A percentile compares a stretch with the other conserved stretches of the same genome.
These are phyloP conservation scores for Metarhizium robertsii DNA, from an alignment of 2,329 filamentous ascomycete genomes.

Conservation along the genomic window DNA sequence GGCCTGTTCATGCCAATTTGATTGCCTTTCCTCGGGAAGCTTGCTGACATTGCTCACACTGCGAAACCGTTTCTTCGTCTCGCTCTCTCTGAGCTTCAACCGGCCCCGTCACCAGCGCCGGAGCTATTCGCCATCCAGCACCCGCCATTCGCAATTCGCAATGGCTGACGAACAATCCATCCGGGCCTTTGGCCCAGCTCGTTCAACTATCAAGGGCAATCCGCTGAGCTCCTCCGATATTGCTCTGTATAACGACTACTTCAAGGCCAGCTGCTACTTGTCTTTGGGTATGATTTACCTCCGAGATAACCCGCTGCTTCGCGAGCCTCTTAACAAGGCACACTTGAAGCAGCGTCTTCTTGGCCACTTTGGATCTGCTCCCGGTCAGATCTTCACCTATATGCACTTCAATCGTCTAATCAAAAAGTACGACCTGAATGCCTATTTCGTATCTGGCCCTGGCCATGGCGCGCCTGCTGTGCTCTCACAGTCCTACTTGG, in stretches of 20 bases:
- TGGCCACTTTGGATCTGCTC: conserved; percentile 71
- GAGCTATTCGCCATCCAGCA: background rate
- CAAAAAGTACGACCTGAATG: conserved; percentile 68
- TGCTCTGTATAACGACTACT: conserved; percentile 61
- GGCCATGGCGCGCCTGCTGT: conserved; percentile 71
- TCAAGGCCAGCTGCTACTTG: conserved; percentile 65
- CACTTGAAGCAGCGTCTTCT: conserved; percentile 67
- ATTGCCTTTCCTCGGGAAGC: background rate
- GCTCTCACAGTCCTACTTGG: conserved; percentile 66
- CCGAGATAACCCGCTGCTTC: conserved; percentile 61
- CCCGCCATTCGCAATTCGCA: conserved; percentile 10
- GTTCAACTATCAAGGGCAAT: conserved; percentile 52
- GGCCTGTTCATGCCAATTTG: background rate
- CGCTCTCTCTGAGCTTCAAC: background rate
- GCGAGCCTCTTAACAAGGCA: conserved; percentile 56
- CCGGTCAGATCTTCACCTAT: conserved; percentile 74
- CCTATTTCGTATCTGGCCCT: conserved; percentile 65
- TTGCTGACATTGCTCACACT: background rate
- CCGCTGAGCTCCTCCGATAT: conserved; percentile 59
- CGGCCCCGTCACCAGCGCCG: no score
- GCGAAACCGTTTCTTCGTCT: background rate
- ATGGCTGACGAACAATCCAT: conserved; percentile 44
- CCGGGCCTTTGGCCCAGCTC: conserved; percentile 54
- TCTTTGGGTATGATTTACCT: conserved; percentile 76
- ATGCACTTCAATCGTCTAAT: conserved; percentile 77